Conservation (phyloP, 2,329 filamentous ascomycete species). For the Colletotrichum tofieldiae region DNA sequence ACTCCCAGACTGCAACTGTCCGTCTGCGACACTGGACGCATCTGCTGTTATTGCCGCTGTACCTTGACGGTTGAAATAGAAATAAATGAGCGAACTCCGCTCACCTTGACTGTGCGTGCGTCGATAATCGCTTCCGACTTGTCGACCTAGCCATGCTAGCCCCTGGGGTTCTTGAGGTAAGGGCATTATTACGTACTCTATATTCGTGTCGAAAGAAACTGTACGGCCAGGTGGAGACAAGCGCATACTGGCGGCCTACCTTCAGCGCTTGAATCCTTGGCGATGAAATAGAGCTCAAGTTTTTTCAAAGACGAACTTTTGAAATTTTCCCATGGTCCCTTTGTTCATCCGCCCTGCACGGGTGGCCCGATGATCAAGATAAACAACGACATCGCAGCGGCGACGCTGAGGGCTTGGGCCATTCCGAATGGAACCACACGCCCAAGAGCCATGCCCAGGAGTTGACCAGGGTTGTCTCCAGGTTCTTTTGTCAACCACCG, state of each 20-base stretch:
- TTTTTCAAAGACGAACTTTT: slow-evolving; percentile 34
- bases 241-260: slow-evolving; percentile 35
- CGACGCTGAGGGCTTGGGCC: not conserved
- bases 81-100: slow-evolving; percentile 32
- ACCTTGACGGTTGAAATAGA: slow-evolving; percentile 32
- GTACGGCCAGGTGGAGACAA: slow-evolving; percentile 29
- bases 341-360: slow-evolving; percentile 8
- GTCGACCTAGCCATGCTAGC: not conserved
- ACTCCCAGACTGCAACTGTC: slow-evolving; percentile 13
- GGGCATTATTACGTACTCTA: slow-evolving; percentile 33
- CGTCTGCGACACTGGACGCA: not conserved
- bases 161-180: not conserved
- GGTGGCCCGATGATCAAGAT: slow-evolving; percentile 5
- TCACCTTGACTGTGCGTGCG: slow-evolving; percentile 19
- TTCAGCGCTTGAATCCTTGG: slow-evolving; percentile 21
- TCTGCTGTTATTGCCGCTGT: not conserved
- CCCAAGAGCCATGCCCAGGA: not conserved
- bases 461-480: not conserved
- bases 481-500: slow-evolving; percentile 1
- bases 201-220: slow-evolving; percentile 9
- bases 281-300: slow-evolving; percentile 1
- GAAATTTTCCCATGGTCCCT: slow-evolving; percentile 26
- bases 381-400: not conserved
- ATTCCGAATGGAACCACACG: not conserved
- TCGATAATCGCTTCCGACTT: slow-evolving; percentile 13